Conservation (phyloP, 2,329 filamentous ascomycete genomes). For the Xylariomycetidae sp. region DNA sequence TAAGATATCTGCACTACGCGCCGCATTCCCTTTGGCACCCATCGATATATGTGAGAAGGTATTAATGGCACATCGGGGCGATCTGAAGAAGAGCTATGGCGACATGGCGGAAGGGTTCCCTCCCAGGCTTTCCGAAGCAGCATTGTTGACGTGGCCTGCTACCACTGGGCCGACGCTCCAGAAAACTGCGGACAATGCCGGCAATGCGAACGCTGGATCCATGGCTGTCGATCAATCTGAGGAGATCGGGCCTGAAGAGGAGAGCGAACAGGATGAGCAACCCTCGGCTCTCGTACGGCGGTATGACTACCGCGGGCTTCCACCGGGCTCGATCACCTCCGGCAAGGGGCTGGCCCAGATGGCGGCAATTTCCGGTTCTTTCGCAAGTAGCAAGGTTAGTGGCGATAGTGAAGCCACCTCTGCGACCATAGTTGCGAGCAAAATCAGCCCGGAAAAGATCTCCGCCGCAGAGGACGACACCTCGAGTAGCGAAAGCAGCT, state of each 20-base stretch:
- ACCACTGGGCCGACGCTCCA: too few relatives aligned
- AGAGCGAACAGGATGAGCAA: slow-evolving; percentile 23
- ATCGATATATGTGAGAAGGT: slow-evolving; percentile 31
- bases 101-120: slow-evolving; percentile 28
- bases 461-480: slow-evolving; percentile 16
- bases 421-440: slow-evolving; percentile 12
- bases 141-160: too few relatives aligned
- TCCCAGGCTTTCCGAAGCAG: slow-evolving; percentile 21
- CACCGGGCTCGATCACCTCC: slow-evolving; percentile 33
- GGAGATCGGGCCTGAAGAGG: slow-evolving; percentile 2
- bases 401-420: slow-evolving; percentile 21
- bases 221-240: too few relatives aligned
- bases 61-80: slow-evolving; percentile 27
- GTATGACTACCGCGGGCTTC: slow-evolving; percentile 34
- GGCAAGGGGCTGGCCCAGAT: slow-evolving; percentile 31
- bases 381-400: slow-evolving; percentile 19
- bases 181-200: too few relatives aligned
- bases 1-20: slow-evolving; percentile 31
- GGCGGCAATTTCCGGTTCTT: slow-evolving; percentile 27
- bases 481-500: too few relatives aligned
- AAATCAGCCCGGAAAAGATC: slow-evolving; percentile 9
- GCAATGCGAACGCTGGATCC: too few relatives aligned
- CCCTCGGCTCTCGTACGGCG: slow-evolving; percentile 24
- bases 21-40: slow-evolving; percentile 39
- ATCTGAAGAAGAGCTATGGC: slow-evolving; percentile 35